These are phyloP conservation scores for Gonapodya prolifera DNA, from an alignment of 192 early-diverging fungal genomes.

Conservation along the genomic window DNA sequence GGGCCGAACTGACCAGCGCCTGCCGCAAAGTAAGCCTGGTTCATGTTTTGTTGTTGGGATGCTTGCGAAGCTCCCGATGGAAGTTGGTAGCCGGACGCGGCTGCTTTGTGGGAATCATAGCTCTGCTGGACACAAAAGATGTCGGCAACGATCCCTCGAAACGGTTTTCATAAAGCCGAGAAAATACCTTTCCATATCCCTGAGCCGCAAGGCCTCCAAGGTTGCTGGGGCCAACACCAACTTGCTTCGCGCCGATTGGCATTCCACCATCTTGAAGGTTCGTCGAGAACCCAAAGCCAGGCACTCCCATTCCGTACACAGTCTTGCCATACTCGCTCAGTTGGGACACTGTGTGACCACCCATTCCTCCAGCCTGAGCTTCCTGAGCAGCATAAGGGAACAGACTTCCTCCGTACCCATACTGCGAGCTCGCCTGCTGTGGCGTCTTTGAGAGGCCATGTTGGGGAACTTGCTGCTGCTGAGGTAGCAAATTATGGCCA, in stretches of 20 bases:
- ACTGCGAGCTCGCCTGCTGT: not conserved
- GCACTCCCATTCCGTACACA: not conserved
- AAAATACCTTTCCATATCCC: not conserved
- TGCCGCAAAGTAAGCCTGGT: not conserved
- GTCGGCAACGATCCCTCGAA: no score
- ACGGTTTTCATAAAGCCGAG: no score
- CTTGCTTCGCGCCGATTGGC: not conserved
- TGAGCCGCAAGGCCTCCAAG: not conserved
- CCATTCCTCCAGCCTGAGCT: not conserved
- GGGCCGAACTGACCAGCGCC: not conserved
- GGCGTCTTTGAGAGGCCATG: not conserved
- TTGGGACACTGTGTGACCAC: not conserved
- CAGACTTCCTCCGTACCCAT: not conserved
- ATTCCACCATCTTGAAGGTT: not conserved
- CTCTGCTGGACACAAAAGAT: not conserved
- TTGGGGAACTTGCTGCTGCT: not conserved
- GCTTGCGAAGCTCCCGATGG: not conserved
- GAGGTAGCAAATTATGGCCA: not conserved
- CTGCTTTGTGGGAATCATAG: not conserved
- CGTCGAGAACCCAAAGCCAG: not conserved
- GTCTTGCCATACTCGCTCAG: not conserved
- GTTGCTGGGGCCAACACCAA: not conserved
- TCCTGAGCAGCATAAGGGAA: not conserved
- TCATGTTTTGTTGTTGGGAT: not conserved
- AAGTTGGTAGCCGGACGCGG: not conserved